These are phyloP conservation scores for Vanderwaltozyma verrucispora DNA, from an alignment of 805 yeast species.

Conservation along the genomic window DNA sequence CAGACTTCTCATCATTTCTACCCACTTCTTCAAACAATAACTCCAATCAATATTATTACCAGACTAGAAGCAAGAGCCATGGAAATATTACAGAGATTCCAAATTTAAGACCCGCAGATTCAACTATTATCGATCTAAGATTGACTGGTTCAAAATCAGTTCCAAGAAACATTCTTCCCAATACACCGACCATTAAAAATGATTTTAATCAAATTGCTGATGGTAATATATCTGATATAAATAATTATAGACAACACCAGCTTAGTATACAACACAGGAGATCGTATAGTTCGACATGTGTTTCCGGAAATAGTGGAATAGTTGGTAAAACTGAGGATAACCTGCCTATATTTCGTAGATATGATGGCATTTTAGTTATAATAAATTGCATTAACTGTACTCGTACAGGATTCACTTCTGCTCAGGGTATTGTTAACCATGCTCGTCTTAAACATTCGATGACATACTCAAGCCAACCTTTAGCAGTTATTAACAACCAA, in stretches of 20 bases:
- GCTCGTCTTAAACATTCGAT: constrained; percentile 63
- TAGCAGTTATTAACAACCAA: constrained; percentile 61
- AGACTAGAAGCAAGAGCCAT: constrained; percentile 27
- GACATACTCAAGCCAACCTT: constrained; percentile 60
- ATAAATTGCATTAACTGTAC: constrained; percentile 60
- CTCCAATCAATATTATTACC: constrained; percentile 17
- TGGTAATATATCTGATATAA: constrained; percentile 5
- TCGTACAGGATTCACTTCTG: constrained; percentile 61
- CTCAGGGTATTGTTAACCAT: constrained; percentile 75
- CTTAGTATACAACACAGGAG: constrained; percentile 25
- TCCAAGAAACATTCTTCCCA: constrained; percentile 3
- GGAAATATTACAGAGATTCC: constrained; percentile 9
- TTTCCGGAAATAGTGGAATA: constrained; percentile 40
- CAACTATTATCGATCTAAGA: constrained; percentile 10
- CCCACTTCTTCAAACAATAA: neutral
- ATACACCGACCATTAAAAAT: neutral
- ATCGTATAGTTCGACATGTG: constrained; percentile 30
- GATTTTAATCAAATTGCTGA: neutral
- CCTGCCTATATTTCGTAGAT: constrained; percentile 49
- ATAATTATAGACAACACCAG: constrained; percentile 15
- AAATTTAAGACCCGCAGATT: constrained; percentile 11
- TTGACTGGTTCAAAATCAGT: constrained; percentile 10
- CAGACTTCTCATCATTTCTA: constrained; percentile 2
- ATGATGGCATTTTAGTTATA: constrained; percentile 62
- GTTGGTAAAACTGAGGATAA: constrained; percentile 30